Evolutionary conservation across 768 basidiomycete genomes (phyloP).

Genomic region (Suillus luteus): DNA sequence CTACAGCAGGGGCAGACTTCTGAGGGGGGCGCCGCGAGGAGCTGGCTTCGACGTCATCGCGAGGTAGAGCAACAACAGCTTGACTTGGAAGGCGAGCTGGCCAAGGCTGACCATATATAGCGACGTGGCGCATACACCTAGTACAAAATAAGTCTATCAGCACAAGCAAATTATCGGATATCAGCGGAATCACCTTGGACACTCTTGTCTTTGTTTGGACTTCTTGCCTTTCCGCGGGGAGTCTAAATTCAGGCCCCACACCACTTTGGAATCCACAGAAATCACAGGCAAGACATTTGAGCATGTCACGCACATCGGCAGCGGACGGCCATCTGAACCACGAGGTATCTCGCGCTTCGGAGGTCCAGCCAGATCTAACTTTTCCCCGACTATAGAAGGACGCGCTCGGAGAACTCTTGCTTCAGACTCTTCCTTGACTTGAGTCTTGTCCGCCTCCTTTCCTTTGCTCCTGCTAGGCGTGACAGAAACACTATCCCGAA

Average conservation of each 20-base stretch:
- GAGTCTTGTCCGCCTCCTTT: conserved; percentile 43
- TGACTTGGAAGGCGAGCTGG: conserved; percentile 57
- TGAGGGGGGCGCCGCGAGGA: conserved; percentile 51
- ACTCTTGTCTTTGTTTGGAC: conserved; percentile 66
- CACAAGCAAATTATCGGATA: conserved; percentile 25
- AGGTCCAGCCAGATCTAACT: conserved; percentile 40
- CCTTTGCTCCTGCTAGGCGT: conserved; percentile 35
- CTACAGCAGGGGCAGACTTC: conserved; percentile 50
- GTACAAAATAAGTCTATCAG: conserved; percentile 17
- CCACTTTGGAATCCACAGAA: conserved; percentile 70
- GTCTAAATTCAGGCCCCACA: conserved; percentile 68
- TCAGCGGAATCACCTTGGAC: conserved; percentile 59
- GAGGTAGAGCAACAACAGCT: conserved; percentile 43
- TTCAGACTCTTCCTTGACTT: conserved; percentile 52
- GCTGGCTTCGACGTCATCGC: conserved; percentile 42
- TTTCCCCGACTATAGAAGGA: conserved; percentile 38
- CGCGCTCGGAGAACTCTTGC: conserved; percentile 53
- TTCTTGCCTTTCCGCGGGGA: conserved; percentile 48
- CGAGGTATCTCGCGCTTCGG: conserved; percentile 47
- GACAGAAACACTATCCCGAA: conserved; percentile 34
- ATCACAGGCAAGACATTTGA: conserved; percentile 73
- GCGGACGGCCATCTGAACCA: conserved; percentile 64
- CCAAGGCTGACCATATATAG: conserved; percentile 75
- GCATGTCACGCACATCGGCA: conserved; percentile 76
- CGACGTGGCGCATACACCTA: conserved; percentile 80